Conservation (phyloP, 257 asterid species). For the Voacanga thouarsii region DNA sequence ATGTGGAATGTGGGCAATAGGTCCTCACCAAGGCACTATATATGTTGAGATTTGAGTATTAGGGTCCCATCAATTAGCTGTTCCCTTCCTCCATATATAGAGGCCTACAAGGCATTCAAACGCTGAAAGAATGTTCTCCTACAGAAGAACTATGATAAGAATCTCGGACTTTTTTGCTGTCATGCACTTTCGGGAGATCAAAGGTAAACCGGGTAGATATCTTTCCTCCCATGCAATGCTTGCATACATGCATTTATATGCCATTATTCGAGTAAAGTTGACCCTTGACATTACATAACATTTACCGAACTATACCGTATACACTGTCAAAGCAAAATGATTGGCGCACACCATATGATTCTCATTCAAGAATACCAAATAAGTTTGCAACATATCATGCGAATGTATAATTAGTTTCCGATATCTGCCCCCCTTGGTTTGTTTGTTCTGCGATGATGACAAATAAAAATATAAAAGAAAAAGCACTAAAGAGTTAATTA, state of each 20-base stretch:
- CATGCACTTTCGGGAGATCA: slow-evolving; percentile 17
- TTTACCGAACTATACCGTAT: not conserved
- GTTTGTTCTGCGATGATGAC: no score
- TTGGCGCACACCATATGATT: no score
- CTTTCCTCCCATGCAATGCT: not conserved
- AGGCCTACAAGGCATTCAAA: not conserved
- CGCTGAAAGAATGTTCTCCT: not conserved
- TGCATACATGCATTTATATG: not conserved
- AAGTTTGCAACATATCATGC: no score
- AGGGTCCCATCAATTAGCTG: not conserved
- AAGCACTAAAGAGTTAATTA: not conserved
- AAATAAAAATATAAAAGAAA: not conserved
- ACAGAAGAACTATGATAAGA: not conserved
- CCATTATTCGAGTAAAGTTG: not conserved
- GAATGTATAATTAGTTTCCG: no score
- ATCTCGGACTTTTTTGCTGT: slow-evolving; percentile 12
- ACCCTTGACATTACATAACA: not conserved
- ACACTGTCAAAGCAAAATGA: not conserved
- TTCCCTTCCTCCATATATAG: not conserved
- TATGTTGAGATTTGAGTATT: not conserved
- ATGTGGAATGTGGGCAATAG: no score
- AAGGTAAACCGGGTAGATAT: not conserved
- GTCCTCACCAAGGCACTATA: not conserved
- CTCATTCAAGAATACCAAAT: no score
- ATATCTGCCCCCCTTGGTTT: no score